Percentiles rank a stretch among this genome's conserved stretches.
Conservation (phyloP, 2,329 filamentous ascomycete species). For the Lojkania enalia region DNA sequence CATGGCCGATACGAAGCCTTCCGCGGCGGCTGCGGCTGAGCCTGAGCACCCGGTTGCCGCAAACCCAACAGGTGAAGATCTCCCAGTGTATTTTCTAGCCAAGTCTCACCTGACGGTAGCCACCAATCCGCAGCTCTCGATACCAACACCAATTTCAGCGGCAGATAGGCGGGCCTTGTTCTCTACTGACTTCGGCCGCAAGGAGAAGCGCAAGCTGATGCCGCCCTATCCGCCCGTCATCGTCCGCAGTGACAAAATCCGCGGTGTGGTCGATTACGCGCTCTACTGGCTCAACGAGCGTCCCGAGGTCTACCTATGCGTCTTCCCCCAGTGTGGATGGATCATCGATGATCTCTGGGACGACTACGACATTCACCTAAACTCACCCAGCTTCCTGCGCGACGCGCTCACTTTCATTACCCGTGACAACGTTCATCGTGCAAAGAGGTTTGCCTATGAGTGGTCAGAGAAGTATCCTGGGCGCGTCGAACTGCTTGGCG, state of each 20-base stretch:
- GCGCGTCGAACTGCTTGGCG: conserved; percentile 18
- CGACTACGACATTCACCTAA: conserved; percentile 34
- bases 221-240: conserved; percentile 27
- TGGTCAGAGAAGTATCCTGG: conserved; percentile 28
- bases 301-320: conserved; percentile 28
- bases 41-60: too few relatives aligned
- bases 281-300: conserved; percentile 25
- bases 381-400: conserved; percentile 31
- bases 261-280: conserved; percentile 25
- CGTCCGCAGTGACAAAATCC: conserved; percentile 24
- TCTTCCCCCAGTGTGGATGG: conserved; percentile 32
- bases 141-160: too few relatives aligned
- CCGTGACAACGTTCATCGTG: conserved; percentile 24
- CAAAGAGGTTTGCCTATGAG: conserved; percentile 22
- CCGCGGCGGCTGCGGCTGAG: neutral
- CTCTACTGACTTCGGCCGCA: conserved; percentile 32
- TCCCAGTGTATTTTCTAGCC: conserved; percentile 7
- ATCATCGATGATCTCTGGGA: conserved; percentile 41
- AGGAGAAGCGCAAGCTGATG: conserved; percentile 15
- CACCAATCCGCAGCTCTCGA: too few relatives aligned
- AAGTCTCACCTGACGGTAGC: too few relatives aligned
- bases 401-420: conserved; percentile 34
- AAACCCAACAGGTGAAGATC: neutral
- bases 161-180: too few relatives aligned
- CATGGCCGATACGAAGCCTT: conserved; percentile 3